Base-by-base conservation (phyloP, 140 eudicot genomes). In the Stevia rebaudiana region DNA sequence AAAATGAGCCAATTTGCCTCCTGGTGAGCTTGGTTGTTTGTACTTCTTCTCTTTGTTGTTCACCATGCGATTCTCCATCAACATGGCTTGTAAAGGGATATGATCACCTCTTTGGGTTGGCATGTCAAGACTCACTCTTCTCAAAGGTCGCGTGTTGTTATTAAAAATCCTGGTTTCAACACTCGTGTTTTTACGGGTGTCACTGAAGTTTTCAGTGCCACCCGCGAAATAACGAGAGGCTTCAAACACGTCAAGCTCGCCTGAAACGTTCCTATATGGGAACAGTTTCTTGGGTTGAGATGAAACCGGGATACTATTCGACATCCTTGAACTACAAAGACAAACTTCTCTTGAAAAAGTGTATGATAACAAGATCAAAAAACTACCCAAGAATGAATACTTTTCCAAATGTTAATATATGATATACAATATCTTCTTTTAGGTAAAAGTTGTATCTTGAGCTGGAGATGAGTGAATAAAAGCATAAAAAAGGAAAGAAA, bases 11-110 rank as follows among this genome's bases (percentile, higher is more conserved):
- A 92, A 77, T 64, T 69, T 81, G 22, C 94, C 96, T 22, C 98
- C 98, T 4, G 98, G 98, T 4, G 98, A 92, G 76, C 95, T 88
- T 17, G 98, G 96, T 46, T 88, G 95, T 60, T 92, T 82, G 75
- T 53, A 48, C 59, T 79, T 78, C 71, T 85, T 92, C 61, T 85
- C 83, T 61, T 67, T 73, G 44, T 60, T 69, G 17, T 50, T 35
- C 67, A 36, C 42, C 52, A 73, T 60, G 42, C 71, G 76, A 49
- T 80, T 81, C 56, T 87, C 82, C 21, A 47, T 52, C 23, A 65
- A 44, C 71, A 49, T 63, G 70, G 62, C 63, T 71, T 81, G 81
- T 13, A 84, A 35, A 39, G 82, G 77, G 30, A 73, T 42, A 54
- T 85, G 53, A 35, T 59, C 58, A 55, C 63, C 65, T 69, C 61